Conservation (phyloP, 176 grass and related monocot species). For the Oryza nivara region DNA sequence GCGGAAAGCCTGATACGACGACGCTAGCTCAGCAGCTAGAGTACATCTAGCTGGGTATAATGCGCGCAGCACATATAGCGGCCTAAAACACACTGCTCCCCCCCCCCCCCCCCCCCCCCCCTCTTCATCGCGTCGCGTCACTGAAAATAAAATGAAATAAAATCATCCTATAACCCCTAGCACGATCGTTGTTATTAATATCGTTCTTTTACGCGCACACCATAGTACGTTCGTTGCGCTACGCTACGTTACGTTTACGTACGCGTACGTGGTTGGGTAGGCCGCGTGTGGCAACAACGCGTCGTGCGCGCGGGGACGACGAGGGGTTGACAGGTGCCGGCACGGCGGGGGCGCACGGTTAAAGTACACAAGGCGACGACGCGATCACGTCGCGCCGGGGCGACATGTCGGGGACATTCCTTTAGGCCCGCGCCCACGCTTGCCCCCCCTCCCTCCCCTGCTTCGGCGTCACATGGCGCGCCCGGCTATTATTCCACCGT, state of each 20-base stretch:
- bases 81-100: not conserved
- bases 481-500: not conserved
- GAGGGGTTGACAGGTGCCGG: not conserved
- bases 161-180: not conserved
- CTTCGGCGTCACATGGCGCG: too few relatives aligned
- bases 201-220: not conserved
- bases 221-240: too few relatives aligned
- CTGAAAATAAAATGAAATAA: not conserved
- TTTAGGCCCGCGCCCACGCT: not conserved
- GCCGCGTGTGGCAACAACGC: conserved; percentile 3
- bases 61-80: not conserved
- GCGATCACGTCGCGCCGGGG: conserved; percentile 40
- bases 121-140: not conserved
- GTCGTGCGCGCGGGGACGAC: not conserved
- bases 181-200: not conserved
- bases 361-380: conserved; percentile 32
- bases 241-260: not conserved
- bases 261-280: not conserved
- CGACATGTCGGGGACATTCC: conserved; percentile 57
- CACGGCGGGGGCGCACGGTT: not conserved
- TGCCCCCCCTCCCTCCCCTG: not conserved
- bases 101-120: not conserved
- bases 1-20: conserved; percentile 18
- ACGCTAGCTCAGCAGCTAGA: not conserved
- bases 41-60: not conserved